These are phyloP conservation scores for Apophysomyces sp. DNA, from an alignment of 371 early-diverging fungal species.

Conservation along the genomic window DNA sequence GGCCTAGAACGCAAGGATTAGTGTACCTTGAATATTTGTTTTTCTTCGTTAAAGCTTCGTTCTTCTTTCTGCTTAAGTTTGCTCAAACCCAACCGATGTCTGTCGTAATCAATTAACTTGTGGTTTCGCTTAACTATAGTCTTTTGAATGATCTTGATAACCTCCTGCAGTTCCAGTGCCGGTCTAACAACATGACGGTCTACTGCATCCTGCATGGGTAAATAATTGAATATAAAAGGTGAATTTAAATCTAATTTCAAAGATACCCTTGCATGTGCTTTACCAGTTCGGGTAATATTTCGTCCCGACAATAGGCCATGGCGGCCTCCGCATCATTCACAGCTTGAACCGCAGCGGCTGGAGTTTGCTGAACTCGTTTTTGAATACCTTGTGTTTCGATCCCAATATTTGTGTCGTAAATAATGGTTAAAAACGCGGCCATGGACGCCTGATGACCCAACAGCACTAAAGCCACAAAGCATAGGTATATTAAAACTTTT, in stretches of 20 bases:
- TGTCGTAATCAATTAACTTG: conserved; percentile 84
- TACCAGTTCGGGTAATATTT: conserved; percentile 69
- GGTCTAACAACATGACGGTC: conserved; percentile 76
- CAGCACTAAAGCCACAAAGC: too few species aligned
- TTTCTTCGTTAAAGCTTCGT: conserved; percentile 70
- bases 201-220: conserved; percentile 53
- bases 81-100: conserved; percentile 65
- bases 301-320: conserved; percentile 61
- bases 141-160: conserved; percentile 70
- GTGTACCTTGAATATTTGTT: conserved; percentile 58
- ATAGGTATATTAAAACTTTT: too few species aligned
- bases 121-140: conserved; percentile 79
- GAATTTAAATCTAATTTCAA: too few species aligned
- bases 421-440: conserved; percentile 60
- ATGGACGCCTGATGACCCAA: conserved; percentile 70
- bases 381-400: conserved; percentile 29
- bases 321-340: conserved; percentile 64
- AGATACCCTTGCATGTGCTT: too few species aligned
- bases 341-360: conserved; percentile 61
- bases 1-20: too few species aligned
- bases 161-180: conserved; percentile 56
- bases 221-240: too few species aligned
- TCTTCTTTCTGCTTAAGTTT: conserved; percentile 69
- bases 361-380: conserved; percentile 47
- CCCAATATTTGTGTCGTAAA: conserved; percentile 50